Evolutionary conservation across 768 basidiomycete species (phyloP), one percentile per base, ranked within the genome.

Genomic region (Lentinula boryana): DNA sequence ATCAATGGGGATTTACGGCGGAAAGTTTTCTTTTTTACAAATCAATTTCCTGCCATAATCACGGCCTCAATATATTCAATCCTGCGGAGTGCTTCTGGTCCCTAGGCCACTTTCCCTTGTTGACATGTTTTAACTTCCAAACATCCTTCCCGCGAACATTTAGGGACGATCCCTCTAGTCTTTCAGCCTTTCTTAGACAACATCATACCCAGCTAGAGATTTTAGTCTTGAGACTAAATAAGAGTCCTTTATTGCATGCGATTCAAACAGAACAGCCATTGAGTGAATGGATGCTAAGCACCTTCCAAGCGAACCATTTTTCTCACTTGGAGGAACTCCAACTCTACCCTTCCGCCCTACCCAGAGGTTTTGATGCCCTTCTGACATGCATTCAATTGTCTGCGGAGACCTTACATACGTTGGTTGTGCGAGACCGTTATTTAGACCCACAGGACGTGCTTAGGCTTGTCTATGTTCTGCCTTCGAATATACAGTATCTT

Each of bases 361-460:
- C 58, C 12, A 63, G 50, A 41, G 78, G 78, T 0, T 72, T 78
- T 33, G 66, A 75, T 21, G 67, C 73, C 4, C 67, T 79, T 10
- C 54, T 74, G 4, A 63, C 63, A 5, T 72, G 71, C 56, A 69
- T 78, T 21, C 51, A 69, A 5, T 68, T 73, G 1, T 72, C 75
- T 1, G 65, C 71, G 1, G 52, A 67, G 0, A 74, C 74, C 1
- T 65, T 82, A 23, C 69, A 64, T 10, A 65, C 63, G 0, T 66
- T 82, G 1, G 69, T 67, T 7, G 71, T 82, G 18, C 69, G 76
- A 36, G 78, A 79, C 60, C 74, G 77, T 1, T 80, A 78, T 63
- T 67, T 80, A 3, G 63, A 70, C 13, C 63, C 64, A 1, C 64
- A 70, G 5, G 77, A 80, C 56, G 65, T 75, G 13, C 57, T 43